Base-by-base conservation (phyloP, 805 yeast genomes). In the Brettanomyces naardenensis region DNA sequence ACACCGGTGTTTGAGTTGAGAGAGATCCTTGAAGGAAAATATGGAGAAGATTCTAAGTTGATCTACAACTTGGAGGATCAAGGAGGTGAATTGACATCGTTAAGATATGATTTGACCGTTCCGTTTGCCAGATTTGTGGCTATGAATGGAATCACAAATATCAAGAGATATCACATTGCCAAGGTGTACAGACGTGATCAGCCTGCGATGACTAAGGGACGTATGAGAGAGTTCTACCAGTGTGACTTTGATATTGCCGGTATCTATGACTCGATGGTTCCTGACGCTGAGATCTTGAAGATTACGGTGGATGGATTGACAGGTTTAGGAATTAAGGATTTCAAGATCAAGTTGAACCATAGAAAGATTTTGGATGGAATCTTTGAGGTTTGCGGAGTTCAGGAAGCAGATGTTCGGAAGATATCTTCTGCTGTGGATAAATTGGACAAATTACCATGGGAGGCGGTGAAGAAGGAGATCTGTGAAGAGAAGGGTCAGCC, bases 181-280 rank as follows among this genome's bases (percentile, higher is more conserved):
- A 92, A 92, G 62, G 99, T 92, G 38, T 92, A 92, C 66, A 80
- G 99, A 68, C 83, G 99, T 65, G 99, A 92, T 60, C 99, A 92
- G 65, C 99, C 99, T 4, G 99, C 99, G 6, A 92, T 92, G 98
- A 90, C 97, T 36, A 92, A 92, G 65, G 99, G 99, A 44, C 78
- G 99, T 65, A 92, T 92, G 98, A 84, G 99, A 74, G 99, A 92
- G 64, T 92, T 92, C 56, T 92, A 92, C 63, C 99, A 92, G 66
- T 92, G 99, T 69, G 99, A 92, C 66, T 85, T 92, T 53, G 99
- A 92, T 62, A 70, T 92, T 54, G 99, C 99, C 18, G 99, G 99
- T 37, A 63, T 61, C 40, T 90, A 83, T 59, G 98, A 92, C 54
- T 54, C 79, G 21, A 92, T 92, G 98, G 92, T 92, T 33, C 95